Evolutionary conservation across 1,139 yeast genomes (phyloP).

Genomic region (Yamadazyma taylorii): DNA sequence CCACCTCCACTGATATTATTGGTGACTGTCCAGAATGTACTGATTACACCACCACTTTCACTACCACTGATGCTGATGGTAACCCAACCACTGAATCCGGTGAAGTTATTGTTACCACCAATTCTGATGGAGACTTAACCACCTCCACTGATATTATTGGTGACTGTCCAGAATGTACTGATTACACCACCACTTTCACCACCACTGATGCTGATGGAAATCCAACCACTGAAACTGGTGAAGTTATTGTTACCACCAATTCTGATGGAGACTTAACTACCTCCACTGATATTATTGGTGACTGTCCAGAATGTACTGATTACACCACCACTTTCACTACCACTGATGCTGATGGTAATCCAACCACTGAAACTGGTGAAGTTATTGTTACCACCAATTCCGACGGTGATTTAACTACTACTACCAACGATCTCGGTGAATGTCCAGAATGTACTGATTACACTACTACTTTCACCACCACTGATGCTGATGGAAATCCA

Average conservation of each 20-base stretch:
- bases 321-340: slow-evolving; percentile 11
- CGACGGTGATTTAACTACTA: slow-evolving; percentile 7
- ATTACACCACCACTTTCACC: slow-evolving; percentile 5
- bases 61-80: no score
- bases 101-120: no score
- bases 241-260: slow-evolving; percentile 11
- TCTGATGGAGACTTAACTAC: slow-evolving; percentile 8
- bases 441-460: slow-evolving; percentile 11
- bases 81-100: no score
- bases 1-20: no score
- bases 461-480: slow-evolving; percentile 6
- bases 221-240: slow-evolving; percentile 8
- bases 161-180: slow-evolving; percentile 8
- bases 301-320: slow-evolving; percentile 3
- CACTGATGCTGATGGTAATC: slow-evolving; percentile 7
- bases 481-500: slow-evolving; percentile 2
- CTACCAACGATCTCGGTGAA: slow-evolving; percentile 6
- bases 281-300: slow-evolving; percentile 14
- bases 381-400: background rate
- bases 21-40: no score
- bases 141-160: slow-evolving; percentile 5
- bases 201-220: slow-evolving; percentile 6
- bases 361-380: slow-evolving; percentile 7
- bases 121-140: slow-evolving; percentile 4
- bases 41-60: no score